Evolutionary conservation across 2,329 filamentous ascomycete species (phyloP).

Genomic region (Aquanectria penicillioides): DNA sequence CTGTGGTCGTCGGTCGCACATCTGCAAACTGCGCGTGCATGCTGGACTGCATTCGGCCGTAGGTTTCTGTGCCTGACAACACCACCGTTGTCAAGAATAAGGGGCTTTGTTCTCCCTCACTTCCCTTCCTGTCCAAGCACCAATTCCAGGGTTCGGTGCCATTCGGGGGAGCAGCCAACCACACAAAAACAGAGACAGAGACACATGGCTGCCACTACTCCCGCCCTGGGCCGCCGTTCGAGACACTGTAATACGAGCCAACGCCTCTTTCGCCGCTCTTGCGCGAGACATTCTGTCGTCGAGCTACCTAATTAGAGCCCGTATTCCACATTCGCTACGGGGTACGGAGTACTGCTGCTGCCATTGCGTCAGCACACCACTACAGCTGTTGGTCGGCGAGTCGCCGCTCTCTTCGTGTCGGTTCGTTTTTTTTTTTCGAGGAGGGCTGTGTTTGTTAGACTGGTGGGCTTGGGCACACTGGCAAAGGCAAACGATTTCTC

Average conservation of each 20-base stretch:
- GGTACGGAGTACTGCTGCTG: no score
- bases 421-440: neutral
- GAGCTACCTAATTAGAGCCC: neutral
- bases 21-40: neutral
- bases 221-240: neutral
- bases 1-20: neutral
- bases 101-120: slow-evolving; percentile 4
- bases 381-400: neutral
- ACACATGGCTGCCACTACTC: neutral
- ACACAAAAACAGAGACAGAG: neutral
- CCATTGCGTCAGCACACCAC: slow-evolving; percentile 20
- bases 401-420: slow-evolving; percentile 15
- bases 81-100: slow-evolving; percentile 19
- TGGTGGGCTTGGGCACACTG: no score
- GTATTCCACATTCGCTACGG: neutral
- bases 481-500: no score
- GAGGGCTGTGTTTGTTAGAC: slow-evolving; percentile 19
- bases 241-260: slow-evolving; percentile 13
- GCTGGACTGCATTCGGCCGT: no score
- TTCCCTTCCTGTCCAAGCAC: neutral
- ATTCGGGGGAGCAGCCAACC: slow-evolving; percentile 11
- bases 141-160: neutral
- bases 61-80: slow-evolving; percentile 25
- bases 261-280: neutral
- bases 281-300: slow-evolving; percentile 5